phyloP scores from a whole-genome alignment of 1,139 yeast genomes.

The Eremothecium coryli region DNA sequence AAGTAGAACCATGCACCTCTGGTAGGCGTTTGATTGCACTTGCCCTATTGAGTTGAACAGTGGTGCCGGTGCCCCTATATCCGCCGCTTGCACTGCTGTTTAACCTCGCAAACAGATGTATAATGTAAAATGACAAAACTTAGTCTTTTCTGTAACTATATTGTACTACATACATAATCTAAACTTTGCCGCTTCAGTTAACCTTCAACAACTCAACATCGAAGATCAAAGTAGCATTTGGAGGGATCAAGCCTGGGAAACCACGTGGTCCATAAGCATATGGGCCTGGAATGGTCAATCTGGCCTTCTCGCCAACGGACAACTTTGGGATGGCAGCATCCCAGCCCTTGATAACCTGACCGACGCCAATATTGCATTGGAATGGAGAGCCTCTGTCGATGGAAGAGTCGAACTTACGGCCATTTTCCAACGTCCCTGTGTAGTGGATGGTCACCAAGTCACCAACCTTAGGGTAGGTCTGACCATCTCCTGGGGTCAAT shows the following conservation, averaged over 20 bases:
- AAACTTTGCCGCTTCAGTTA: conserved; percentile 36
- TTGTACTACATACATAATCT: too few relatives aligned
- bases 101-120: neutral
- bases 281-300: conserved; percentile 83
- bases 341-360: conserved; percentile 96
- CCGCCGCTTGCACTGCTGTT: too few relatives aligned
- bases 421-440: conserved; percentile 89
- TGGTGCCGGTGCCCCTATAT: too few relatives aligned
- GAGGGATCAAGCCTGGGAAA: conserved; percentile 93
- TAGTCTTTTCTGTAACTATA: too few relatives aligned
- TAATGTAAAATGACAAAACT: too few relatives aligned
- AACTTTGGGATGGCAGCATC: conserved; percentile 84
- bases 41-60: too few relatives aligned
- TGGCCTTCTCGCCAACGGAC: conserved; percentile 86
- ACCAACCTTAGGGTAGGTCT: conserved; percentile 75
- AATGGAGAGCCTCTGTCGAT: conserved; percentile 91
- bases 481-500: conserved; percentile 53
- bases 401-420: conserved; percentile 91
- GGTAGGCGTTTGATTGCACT: too few relatives aligned
- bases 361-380: conserved; percentile 88
- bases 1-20: too few relatives aligned
- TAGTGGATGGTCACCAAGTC: conserved; percentile 89
- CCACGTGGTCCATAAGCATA: conserved; percentile 94
- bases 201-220: conserved; percentile 85
- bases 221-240: conserved; percentile 85